Conservation (phyloP, 306 rosid species). For the Castanea crenata region DNA sequence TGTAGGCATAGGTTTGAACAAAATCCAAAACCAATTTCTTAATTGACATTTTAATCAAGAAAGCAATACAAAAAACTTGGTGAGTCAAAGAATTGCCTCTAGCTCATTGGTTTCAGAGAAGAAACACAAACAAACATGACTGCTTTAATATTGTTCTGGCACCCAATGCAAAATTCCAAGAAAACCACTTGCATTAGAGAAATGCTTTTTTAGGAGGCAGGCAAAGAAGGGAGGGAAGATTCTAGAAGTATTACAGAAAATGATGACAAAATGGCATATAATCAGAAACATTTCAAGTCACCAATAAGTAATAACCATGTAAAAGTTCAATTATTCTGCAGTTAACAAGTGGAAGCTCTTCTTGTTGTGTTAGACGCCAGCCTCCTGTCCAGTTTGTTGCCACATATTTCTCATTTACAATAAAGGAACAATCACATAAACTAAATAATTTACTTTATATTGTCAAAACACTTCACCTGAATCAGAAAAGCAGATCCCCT, state of each 20-base stretch:
- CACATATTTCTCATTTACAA: conserved; percentile 2
- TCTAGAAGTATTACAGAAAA: background rate
- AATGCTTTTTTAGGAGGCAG: background rate
- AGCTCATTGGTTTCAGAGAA: background rate
- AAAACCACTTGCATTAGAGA: background rate
- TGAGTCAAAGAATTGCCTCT: background rate
- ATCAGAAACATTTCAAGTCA: background rate
- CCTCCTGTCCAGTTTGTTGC: background rate
- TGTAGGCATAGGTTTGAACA: conserved; percentile 33
- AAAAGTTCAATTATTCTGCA: background rate
- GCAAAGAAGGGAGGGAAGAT: background rate
- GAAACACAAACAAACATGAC: background rate
- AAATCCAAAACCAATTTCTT: conserved; percentile 18
- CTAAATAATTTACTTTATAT: background rate
- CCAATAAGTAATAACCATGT: background rate
- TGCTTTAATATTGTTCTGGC: background rate
- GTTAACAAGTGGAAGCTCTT: background rate
- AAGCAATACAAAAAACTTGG: background rate
- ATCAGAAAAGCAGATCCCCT: conserved; percentile 75
- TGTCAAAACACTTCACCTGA: conserved; percentile 55
- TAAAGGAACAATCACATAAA: conserved; percentile 12
- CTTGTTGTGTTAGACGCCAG: background rate
- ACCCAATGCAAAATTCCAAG: background rate
- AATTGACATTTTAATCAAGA: background rate
- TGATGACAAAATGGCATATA: background rate